A percentile compares a stretch with the other conserved stretches of the same genome.
These are phyloP conservation scores for Blastobotrys capitulatus DNA, from an alignment of 1,139 yeast genomes.

Conservation along the genomic window DNA sequence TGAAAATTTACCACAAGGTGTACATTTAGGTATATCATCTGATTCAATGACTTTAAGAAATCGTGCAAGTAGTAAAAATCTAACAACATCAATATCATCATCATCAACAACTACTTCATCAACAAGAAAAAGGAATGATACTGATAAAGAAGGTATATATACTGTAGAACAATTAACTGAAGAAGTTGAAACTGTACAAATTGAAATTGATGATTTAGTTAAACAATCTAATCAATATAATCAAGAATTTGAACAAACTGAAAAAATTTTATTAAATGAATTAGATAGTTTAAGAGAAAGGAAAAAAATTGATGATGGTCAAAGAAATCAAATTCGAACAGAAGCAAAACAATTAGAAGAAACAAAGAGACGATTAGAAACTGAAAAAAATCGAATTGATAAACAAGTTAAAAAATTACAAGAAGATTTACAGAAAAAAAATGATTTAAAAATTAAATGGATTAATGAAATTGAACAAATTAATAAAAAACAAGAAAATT, in stretches of 20 bases:
- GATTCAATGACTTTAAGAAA: constrained; percentile 9
- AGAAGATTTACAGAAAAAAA: constrained; percentile 22
- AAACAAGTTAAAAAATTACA: constrained; percentile 21
- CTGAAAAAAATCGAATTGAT: constrained; percentile 32
- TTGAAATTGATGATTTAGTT: constrained; percentile 42
- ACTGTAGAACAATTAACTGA: constrained; percentile 48
- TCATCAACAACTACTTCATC: background rate
- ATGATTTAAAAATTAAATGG: constrained; percentile 21
- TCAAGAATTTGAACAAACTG: constrained; percentile 41
- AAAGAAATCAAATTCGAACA: constrained; percentile 41
- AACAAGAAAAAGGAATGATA: background rate
- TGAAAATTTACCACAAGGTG: constrained; percentile 19
- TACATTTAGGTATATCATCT: background rate
- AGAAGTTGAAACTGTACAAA: constrained; percentile 45
- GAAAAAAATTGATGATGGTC: constrained; percentile 45
- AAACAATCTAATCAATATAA: constrained; percentile 38
- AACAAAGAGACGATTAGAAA: constrained; percentile 35
- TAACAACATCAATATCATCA: background rate
- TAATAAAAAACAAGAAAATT: constrained; percentile 10
- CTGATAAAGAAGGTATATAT: constrained; percentile 20
- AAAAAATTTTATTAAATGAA: constrained; percentile 36
- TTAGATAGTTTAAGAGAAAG: constrained; percentile 41
- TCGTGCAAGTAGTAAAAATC: constrained; percentile 11
- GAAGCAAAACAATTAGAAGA: constrained; percentile 48
- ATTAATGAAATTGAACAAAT: constrained; percentile 19